Percentiles rank a stretch among this genome's conserved stretches.
Evolutionary conservation across 495 filamentous ascomycete genomes (phyloP).

Genomic region (Paragyromitra xinjiangensis): DNA sequence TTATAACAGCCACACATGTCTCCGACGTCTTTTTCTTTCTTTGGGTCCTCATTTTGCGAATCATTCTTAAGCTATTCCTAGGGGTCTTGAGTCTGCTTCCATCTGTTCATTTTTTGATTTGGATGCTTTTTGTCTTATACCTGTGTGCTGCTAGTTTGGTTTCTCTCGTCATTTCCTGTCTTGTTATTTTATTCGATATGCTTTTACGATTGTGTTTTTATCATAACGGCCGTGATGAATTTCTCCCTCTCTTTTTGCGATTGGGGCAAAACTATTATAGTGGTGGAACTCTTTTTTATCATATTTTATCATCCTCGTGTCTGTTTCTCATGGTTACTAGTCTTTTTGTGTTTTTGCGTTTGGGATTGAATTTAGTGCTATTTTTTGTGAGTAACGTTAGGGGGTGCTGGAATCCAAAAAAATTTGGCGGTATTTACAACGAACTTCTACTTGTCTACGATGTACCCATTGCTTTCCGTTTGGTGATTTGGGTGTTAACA

Average conservation of each 20-base stretch:
- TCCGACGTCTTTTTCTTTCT: constrained; percentile 51
- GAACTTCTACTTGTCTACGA: constrained; percentile 21
- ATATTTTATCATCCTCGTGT: constrained; percentile 30
- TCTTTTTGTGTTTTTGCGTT: constrained; percentile 12
- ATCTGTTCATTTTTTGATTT: constrained; percentile 54
- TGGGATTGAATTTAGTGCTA: constrained; percentile 42
- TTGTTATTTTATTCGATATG: constrained; percentile 38
- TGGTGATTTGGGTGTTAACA: not conserved
- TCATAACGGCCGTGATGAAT: constrained; percentile 51
- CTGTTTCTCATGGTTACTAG: constrained; percentile 35
- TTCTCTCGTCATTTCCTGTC: constrained; percentile 31
- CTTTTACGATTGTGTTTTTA: constrained; percentile 52
- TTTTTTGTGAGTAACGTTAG: constrained; percentile 43
- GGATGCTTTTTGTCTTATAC: constrained; percentile 53
- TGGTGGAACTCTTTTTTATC: constrained; percentile 45
- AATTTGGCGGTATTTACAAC: constrained; percentile 41
- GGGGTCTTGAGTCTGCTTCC: constrained; percentile 52
- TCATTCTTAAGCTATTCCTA: constrained; percentile 53
- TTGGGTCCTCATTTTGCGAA: constrained; percentile 48
- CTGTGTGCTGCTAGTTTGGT: constrained; percentile 48
- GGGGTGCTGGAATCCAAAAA: constrained; percentile 45
- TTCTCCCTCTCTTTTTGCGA: constrained; percentile 48
- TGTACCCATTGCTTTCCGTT: constrained; percentile 13
- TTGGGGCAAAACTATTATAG: constrained; percentile 49
- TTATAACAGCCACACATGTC: constrained; percentile 47